These are phyloP conservation scores for Zygosaccharomyces siamensis DNA, from an alignment of 805 yeast species.

Conservation along the genomic window DNA sequence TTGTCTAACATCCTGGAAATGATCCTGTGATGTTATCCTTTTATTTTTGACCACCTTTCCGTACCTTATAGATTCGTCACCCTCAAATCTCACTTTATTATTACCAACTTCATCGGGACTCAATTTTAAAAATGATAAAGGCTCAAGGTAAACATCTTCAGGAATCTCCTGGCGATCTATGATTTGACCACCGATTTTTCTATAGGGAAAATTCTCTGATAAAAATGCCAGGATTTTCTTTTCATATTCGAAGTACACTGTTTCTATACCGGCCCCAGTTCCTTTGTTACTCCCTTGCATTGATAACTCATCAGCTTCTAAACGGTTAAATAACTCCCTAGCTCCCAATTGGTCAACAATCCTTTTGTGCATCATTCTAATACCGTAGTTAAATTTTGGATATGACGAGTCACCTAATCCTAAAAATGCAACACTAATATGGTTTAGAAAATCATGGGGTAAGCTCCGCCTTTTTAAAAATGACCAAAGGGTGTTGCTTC, in stretches of 20 bases:
- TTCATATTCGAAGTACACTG: slow-evolving; percentile 74
- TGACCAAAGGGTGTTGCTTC: slow-evolving; percentile 51
- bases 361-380: slow-evolving; percentile 73
- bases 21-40: slow-evolving; percentile 63
- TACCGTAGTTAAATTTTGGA: slow-evolving; percentile 84
- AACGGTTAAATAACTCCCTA: slow-evolving; percentile 58
- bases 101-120: not conserved
- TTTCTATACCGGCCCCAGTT: slow-evolving; percentile 50
- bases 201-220: slow-evolving; percentile 34
- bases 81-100: slow-evolving; percentile 13
- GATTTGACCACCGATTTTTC: slow-evolving; percentile 22
- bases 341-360: slow-evolving; percentile 76
- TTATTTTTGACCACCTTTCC: slow-evolving; percentile 50
- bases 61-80: slow-evolving; percentile 17
- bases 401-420: slow-evolving; percentile 95
- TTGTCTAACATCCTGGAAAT: slow-evolving; percentile 86
- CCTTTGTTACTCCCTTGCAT: slow-evolving; percentile 51
- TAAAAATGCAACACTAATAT: slow-evolving; percentile 62
- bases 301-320: slow-evolving; percentile 86
- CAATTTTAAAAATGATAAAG: slow-evolving; percentile 25
- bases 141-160: slow-evolving; percentile 25
- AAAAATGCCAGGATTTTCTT: slow-evolving; percentile 40
- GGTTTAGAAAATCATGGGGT: slow-evolving; percentile 55
- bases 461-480: slow-evolving; percentile 64
- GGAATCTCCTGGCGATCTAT: slow-evolving; percentile 22